phyloP scores from a whole-genome alignment of 192 early-diverging fungal genomes.

The Geranomyces variabilis region DNA sequence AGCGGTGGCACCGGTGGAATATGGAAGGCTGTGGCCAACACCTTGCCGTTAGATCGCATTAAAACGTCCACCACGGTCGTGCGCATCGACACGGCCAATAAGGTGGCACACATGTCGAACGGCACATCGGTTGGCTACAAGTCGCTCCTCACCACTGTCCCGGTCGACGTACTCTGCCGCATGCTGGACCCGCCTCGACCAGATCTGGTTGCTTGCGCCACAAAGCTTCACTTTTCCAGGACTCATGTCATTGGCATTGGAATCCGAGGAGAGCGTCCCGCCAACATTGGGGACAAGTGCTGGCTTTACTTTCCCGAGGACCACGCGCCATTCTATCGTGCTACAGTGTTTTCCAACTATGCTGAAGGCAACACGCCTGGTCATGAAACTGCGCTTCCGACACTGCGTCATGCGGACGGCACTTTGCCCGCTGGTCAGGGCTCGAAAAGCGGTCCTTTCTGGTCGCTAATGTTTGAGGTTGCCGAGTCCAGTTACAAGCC shows the following conservation, averaged over 20 bases:
- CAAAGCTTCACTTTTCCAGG: slow-evolving; percentile 30
- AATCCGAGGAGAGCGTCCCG: slow-evolving; percentile 35
- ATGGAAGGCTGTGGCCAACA: slow-evolving; percentile 43
- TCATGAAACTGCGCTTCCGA: slow-evolving; percentile 26
- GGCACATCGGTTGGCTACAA: slow-evolving; percentile 37
- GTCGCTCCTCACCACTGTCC: slow-evolving; percentile 36
- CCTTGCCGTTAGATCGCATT: slow-evolving; percentile 25
- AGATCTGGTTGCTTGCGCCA: slow-evolving; percentile 22
- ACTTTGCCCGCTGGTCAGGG: background rate
- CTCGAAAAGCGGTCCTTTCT: slow-evolving; percentile 39
- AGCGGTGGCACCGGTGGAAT: slow-evolving; percentile 43
- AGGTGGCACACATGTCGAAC: slow-evolving; percentile 23
- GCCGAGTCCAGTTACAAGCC: slow-evolving; percentile 40
- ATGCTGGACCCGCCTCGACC: slow-evolving; percentile 24
- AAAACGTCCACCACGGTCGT: slow-evolving; percentile 28
- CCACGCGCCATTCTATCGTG: slow-evolving; percentile 39
- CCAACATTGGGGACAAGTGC: slow-evolving; percentile 40
- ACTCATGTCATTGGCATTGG: slow-evolving; percentile 43
- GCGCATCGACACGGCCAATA: slow-evolving; percentile 23
- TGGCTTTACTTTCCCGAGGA: slow-evolving; percentile 46
- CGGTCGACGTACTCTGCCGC: slow-evolving; percentile 24
- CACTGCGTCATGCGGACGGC: slow-evolving; percentile 32
- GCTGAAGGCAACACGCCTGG: slow-evolving; percentile 35
- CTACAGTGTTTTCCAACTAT: slow-evolving; percentile 48
- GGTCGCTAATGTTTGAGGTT: slow-evolving; percentile 46